Conservation (phyloP, 2,329 filamentous ascomycete species). For the Xylaria sp. region DNA sequence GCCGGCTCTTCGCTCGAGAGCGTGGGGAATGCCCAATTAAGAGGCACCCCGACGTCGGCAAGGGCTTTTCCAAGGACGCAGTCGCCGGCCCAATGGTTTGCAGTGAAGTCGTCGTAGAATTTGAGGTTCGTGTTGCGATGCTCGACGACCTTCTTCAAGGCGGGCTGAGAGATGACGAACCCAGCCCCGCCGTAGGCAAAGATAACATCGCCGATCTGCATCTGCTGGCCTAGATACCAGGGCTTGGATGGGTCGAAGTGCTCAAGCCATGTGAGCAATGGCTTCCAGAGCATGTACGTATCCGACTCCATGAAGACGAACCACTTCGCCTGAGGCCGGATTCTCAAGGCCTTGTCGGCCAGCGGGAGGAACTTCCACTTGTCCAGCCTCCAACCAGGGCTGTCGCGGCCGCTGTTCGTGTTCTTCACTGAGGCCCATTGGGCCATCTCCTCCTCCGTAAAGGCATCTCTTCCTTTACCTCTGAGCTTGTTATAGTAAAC, state of each 20-base stretch:
- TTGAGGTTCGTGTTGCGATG: constrained; percentile 55
- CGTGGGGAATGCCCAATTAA: constrained; percentile 61
- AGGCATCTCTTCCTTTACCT: constrained; percentile 55
- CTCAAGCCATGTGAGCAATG: constrained; percentile 63
- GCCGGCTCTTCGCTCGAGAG: constrained; percentile 54
- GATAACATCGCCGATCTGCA: constrained; percentile 60
- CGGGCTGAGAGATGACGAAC: constrained; percentile 62
- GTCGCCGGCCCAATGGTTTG: constrained; percentile 61
- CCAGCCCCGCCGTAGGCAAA: constrained; percentile 66
- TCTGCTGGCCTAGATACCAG: constrained; percentile 65
- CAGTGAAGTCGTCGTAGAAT: constrained; percentile 58
- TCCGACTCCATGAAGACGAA: constrained; percentile 70
- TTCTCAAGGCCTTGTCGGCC: constrained; percentile 58
- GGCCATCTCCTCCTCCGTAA: constrained; percentile 50
- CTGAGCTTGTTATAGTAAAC: constrained; percentile 61
- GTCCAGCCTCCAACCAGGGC: constrained; percentile 62
- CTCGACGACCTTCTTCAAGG: constrained; percentile 57
- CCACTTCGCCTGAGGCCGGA: constrained; percentile 63
- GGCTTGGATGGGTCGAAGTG: constrained; percentile 60
- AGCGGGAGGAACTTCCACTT: constrained; percentile 70
- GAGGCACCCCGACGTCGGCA: constrained; percentile 56
- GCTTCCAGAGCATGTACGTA: constrained; percentile 66
- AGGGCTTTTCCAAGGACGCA: constrained; percentile 62
- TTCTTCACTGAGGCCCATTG: constrained; percentile 48
- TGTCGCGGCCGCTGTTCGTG: constrained; percentile 53